Conservation (phyloP, 129 eudicot species). For the Daucus carota region DNA sequence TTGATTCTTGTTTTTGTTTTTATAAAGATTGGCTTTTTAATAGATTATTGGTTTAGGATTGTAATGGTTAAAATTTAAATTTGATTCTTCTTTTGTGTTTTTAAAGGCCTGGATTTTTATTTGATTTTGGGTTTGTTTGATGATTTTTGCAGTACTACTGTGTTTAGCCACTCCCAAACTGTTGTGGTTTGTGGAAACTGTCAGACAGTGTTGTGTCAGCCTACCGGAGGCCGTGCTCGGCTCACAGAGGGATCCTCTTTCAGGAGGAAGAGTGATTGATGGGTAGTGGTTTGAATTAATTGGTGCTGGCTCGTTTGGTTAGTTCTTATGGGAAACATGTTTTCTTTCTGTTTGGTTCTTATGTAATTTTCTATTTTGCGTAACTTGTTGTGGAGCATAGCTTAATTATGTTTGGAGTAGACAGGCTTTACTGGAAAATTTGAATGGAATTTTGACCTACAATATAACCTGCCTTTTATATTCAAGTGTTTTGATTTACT, state of each 20-base stretch:
- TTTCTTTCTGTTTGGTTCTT: background rate
- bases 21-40: background rate
- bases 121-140: no score
- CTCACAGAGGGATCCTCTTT: slow-evolving; percentile 39
- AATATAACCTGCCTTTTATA: background rate
- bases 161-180: slow-evolving; percentile 13
- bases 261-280: slow-evolving; percentile 35
- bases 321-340: background rate
- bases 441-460: slow-evolving; percentile 2
- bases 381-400: background rate
- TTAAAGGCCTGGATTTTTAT: background rate
- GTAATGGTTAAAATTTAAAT: background rate
- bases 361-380: background rate
- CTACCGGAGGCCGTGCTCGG: slow-evolving; percentile 39
- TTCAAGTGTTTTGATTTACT: background rate
- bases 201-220: slow-evolving; percentile 46
- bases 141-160: slow-evolving; percentile 17
- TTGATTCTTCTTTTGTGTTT: background rate
- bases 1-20: no score
- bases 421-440: background rate
- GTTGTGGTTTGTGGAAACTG: slow-evolving; percentile 45
- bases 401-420: background rate
- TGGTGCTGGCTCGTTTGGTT: slow-evolving; percentile 1
- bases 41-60: background rate
- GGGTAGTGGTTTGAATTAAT: background rate